Base-by-base conservation (phyloP, 192 early-diverging fungal genomes). In the Radiomyces spectabilis region DNA sequence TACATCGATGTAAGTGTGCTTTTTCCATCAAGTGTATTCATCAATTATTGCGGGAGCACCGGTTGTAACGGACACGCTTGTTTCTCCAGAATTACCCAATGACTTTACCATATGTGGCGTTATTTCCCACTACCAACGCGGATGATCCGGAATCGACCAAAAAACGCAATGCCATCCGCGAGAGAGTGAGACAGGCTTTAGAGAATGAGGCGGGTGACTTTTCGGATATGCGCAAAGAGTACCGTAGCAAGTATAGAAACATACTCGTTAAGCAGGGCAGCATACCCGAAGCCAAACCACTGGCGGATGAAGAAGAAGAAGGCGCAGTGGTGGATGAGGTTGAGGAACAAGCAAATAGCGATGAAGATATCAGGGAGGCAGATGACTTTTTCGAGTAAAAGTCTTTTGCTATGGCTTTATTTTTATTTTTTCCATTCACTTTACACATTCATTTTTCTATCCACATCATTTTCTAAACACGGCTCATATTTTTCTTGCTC, bases 61-160 rank as follows among this genome's bases (percentile, higher is more conserved):
- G n/a, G n/a, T n/a, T n/a, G n/a, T n/a, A n/a, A n/a, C n/a, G n/a
- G n/a, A n/a, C n/a, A n/a, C n/a, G n/a, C n/a, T n/a, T n/a, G n/a
- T 39, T 39, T 13, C 9, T 65, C 30, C 53, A 73, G 55, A 55
- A 77, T 55, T 77, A 52, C 51, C 75, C 75, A 16, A 74, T 63
- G 24, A 63, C 62, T 6, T 34, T 55, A 7, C 71, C 68, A 40
- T 77, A 77, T 45, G 43, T 71, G 13, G 41, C 75, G 15, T 59
- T 77, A 13, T 74, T 71, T 60, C 69, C 71, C 1, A 51, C 57
- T 30, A 55, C 55, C 5, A n/a, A n/a, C n/a, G 59, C 21, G 0
- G 73, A 75, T 18, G 65, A 70, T 18, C 35, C 43, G 10, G 27
- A 48, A 8, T 51, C 59, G 0, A 19, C 18, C 4, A 57, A 58